These are phyloP conservation scores for Penicillium paneum DNA, from an alignment of 2,329 filamentous ascomycete species.

Conservation along the genomic window DNA sequence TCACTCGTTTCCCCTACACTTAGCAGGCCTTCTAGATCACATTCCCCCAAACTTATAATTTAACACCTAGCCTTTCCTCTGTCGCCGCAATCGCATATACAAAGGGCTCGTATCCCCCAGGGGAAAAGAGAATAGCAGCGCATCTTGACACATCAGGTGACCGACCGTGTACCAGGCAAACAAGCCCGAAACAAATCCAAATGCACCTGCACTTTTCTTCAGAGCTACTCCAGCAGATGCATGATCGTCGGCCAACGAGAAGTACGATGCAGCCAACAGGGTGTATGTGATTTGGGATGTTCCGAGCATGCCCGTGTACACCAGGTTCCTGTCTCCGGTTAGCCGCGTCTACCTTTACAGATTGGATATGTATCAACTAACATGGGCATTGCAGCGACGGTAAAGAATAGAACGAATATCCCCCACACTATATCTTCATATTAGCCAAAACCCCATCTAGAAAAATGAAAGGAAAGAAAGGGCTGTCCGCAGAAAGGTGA, in stretches of 20 bases:
- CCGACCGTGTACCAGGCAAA: slow-evolving; percentile 7
- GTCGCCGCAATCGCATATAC: no score
- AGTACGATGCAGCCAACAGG: slow-evolving; percentile 5
- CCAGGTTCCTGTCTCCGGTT: slow-evolving; percentile 2
- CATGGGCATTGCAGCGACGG: slow-evolving; percentile 2
- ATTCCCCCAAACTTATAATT: no score
- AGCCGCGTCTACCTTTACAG: background rate
- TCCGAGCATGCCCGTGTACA: background rate
- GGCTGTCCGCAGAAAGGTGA: slow-evolving; percentile 42
- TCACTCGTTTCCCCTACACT: background rate
- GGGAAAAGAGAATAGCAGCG: slow-evolving; percentile 1
- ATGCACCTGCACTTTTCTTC: slow-evolving; percentile 3
- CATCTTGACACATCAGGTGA: slow-evolving; percentile 9
- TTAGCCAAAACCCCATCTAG: background rate
- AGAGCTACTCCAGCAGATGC: background rate
- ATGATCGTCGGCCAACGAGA: background rate
- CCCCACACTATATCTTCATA: slow-evolving; percentile 5
- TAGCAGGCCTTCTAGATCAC: background rate
- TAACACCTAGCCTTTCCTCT: no score
- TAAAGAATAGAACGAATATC: slow-evolving; percentile 9
- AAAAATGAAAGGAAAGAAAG: slow-evolving; percentile 46
- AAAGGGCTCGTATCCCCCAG: slow-evolving; percentile 1
- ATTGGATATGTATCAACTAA: background rate
- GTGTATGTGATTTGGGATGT: background rate
- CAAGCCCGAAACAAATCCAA: slow-evolving; percentile 4